phyloP scores from a whole-genome alignment of 108 stramenopile genomes.

The Epipyxis sp. region DNA sequence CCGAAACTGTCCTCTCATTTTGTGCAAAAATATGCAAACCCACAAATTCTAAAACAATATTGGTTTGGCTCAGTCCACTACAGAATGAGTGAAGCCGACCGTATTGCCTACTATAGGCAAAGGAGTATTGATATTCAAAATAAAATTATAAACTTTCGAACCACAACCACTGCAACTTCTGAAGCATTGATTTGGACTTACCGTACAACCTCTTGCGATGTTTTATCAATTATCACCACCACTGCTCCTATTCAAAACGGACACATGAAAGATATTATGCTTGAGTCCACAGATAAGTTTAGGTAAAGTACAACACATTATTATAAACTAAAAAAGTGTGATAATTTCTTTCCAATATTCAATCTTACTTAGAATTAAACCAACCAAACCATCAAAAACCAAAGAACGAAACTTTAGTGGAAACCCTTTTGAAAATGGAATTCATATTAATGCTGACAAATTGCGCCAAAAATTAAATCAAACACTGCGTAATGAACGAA shows the following conservation, averaged over 20 bases:
- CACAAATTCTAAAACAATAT: too few relatives aligned
- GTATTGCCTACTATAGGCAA: background rate
- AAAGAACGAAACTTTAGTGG: background rate
- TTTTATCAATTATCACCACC: constrained; percentile 19
- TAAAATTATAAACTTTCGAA: background rate
- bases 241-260: background rate
- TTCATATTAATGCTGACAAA: background rate
- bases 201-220: constrained; percentile 24
- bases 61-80: too few relatives aligned
- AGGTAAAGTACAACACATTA: background rate
- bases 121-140: background rate
- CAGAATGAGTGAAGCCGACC: too few relatives aligned
- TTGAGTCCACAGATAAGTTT: background rate
- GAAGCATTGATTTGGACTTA: constrained; percentile 21
- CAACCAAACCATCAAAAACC: background rate
- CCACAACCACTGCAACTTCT: background rate
- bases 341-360: background rate
- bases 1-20: too few relatives aligned
- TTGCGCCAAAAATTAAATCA: background rate
- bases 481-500: constrained; percentile 7
- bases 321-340: background rate
- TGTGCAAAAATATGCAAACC: too few relatives aligned
- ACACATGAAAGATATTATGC: constrained; percentile 18
- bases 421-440: background rate
- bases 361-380: constrained; percentile 10